Evolutionary conservation across 2,329 filamentous ascomycete genomes (phyloP).

Genomic region (Cercospora sp.): DNA sequence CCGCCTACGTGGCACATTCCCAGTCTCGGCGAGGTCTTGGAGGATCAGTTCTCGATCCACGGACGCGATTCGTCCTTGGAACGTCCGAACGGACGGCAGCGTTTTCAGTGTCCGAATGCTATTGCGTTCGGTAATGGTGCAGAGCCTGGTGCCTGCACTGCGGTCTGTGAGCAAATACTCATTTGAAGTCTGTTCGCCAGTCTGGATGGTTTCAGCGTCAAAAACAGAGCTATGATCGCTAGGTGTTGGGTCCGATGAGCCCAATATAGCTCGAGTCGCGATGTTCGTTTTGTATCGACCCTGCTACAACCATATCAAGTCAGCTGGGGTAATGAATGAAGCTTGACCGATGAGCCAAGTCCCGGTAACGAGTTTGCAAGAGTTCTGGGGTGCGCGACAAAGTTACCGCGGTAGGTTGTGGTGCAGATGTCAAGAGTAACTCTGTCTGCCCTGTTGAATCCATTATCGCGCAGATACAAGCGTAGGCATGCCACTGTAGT

Average conservation of each 20-base stretch:
- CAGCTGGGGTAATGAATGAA: background rate
- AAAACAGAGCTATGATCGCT: slow-evolving; percentile 32
- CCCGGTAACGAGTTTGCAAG: background rate
- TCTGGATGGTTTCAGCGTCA: slow-evolving; percentile 21
- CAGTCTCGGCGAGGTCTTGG: background rate
- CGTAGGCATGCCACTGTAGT: slow-evolving; percentile 11
- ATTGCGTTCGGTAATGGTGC: slow-evolving; percentile 47
- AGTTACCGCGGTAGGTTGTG: slow-evolving; percentile 12
- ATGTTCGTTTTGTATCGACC: background rate
- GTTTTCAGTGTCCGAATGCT: slow-evolving; percentile 46
- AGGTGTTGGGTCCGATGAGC: slow-evolving; percentile 26
- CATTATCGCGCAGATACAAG: slow-evolving; percentile 14
- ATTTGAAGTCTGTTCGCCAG: background rate
- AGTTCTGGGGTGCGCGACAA: slow-evolving; percentile 3
- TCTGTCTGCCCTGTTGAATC: slow-evolving; percentile 11
- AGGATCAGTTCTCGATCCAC: background rate
- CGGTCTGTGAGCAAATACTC: slow-evolving; percentile 22
- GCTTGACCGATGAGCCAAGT: background rate
- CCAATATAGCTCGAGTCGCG: background rate
- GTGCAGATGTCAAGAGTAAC: slow-evolving; percentile 8
- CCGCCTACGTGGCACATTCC: slow-evolving; percentile 2
- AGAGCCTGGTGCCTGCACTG: slow-evolving; percentile 43
- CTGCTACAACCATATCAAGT: background rate
- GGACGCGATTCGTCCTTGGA: slow-evolving; percentile 17
- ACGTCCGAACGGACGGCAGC: slow-evolving; percentile 32